Evolutionary conservation across 83 land plant species (phyloP), one percentile per base, ranked within the genome.

Genomic region (Larix sibirica): DNA sequence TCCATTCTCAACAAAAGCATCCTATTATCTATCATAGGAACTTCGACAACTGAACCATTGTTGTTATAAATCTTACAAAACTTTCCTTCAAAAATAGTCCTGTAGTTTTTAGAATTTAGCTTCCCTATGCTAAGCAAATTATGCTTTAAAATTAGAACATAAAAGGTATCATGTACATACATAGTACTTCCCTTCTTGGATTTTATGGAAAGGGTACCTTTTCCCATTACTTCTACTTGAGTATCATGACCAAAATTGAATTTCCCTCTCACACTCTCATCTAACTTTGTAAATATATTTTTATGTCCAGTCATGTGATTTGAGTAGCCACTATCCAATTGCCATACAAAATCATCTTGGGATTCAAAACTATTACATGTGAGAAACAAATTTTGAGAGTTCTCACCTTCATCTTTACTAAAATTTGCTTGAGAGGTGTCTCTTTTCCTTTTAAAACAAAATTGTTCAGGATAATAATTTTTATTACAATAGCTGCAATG

Each of bases 281-380:
- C 66, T n/a, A 63, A 21, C 24, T 63, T 63, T n/a, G 24, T 0
- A 63, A 63, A 63, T 4, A 21, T 2, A 63, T 0, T 62, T 62
- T 63, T 63, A 63, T 63, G 20, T 63, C 66, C 66, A 63, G 66
- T 63, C 66, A 63, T 63, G 24, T 63, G 66, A 63, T 63, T 63
- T 63, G 66, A 63, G 8, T 7, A 63, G 4, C 66, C 66, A 63
- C 66, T 63, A 63, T 63, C 66, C 6, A 63, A 21, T n/a, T 63
- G 0, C 66, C 66, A 63, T n/a, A 63, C 24, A 63, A n/a, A 20
- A 63, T n/a, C 6, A n/a, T 63, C 24, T 63, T 3, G 7, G 6
- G 24, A 0, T 63, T 20, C 66, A 63, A 63, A 63, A 18, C 24
- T 21, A n/a, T 63, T 63, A 7, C 24, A 21, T 4, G 66, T n/a